Conservation (phyloP, 805 yeast genomes). For the Ascoidea rubescens region DNA sequence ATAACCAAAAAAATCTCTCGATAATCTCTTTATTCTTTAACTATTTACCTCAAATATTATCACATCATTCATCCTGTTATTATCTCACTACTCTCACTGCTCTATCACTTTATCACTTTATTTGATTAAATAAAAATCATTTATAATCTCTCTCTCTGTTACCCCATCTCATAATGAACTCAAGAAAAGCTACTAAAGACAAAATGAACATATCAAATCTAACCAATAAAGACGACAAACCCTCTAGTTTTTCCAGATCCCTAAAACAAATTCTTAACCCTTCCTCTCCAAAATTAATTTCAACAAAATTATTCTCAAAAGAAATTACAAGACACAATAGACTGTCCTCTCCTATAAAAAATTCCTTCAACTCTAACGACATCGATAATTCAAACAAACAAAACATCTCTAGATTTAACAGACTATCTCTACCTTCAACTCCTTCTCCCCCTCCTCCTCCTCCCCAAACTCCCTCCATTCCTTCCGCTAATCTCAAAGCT, state of each 20-base stretch:
- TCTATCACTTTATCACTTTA: too few relatives aligned
- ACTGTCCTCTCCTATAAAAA: neutral
- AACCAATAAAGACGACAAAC: neutral
- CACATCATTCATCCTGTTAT: too few relatives aligned
- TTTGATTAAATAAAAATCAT: too few relatives aligned
- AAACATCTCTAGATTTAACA: neutral
- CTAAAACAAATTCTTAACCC: neutral
- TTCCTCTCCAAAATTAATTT: neutral
- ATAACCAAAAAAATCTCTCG: too few relatives aligned
- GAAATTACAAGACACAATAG: neutral
- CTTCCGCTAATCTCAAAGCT: too few relatives aligned
- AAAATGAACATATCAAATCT: too few relatives aligned
- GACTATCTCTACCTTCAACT: neutral
- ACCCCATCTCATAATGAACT: too few relatives aligned
- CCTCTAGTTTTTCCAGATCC: neutral
- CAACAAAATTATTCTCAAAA: neutral
- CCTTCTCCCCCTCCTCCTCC: neutral
- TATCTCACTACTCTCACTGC: too few relatives aligned
- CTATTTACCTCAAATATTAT: too few relatives aligned
- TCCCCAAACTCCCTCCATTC: neutral
- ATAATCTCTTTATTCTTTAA: too few relatives aligned
- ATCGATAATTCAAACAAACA: neutral
- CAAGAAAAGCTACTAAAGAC: too few relatives aligned
- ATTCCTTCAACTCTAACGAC: neutral
- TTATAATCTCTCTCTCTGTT: too few relatives aligned